phyloP scores from a whole-genome alignment of 495 filamentous ascomycete species.

The Lasiosphaeris hirsuta region DNA sequence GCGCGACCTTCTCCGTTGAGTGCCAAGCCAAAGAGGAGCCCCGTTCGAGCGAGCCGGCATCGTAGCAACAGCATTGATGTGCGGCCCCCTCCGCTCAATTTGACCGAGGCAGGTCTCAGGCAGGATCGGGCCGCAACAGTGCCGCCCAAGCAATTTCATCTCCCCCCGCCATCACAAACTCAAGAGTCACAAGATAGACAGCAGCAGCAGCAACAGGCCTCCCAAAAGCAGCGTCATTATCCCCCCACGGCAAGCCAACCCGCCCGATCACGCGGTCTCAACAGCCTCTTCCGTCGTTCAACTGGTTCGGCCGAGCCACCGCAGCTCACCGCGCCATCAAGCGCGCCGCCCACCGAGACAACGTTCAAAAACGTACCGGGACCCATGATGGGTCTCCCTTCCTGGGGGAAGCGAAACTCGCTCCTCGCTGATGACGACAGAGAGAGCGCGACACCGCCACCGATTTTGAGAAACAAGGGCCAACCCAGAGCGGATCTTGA shows the following conservation, averaged over 20 bases:
- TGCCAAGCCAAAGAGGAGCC: slow-evolving; percentile 28
- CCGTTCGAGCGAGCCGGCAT: slow-evolving; percentile 18
- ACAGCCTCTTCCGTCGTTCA: slow-evolving; percentile 41
- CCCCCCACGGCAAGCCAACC: slow-evolving; percentile 41
- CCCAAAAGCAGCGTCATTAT: slow-evolving; percentile 42
- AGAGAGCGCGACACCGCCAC: slow-evolving; percentile 43
- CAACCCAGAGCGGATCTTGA: slow-evolving; percentile 18
- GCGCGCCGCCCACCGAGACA: slow-evolving; percentile 33
- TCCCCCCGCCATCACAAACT: slow-evolving; percentile 13
- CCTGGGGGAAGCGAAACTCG: slow-evolving; percentile 26
- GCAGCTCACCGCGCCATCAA: slow-evolving; percentile 20
- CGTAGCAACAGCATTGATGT: slow-evolving; percentile 42
- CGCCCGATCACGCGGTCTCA: slow-evolving; percentile 35
- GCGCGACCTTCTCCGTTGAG: slow-evolving; percentile 17
- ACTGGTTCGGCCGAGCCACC: slow-evolving; percentile 23
- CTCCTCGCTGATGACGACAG: slow-evolving; percentile 27
- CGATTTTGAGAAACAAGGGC: slow-evolving; percentile 40
- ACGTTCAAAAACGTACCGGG: slow-evolving; percentile 26
- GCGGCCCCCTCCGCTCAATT: slow-evolving; percentile 8
- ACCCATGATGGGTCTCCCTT: slow-evolving; percentile 27
- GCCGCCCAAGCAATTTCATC: slow-evolving; percentile 26
- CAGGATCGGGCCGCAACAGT: slow-evolving; percentile 30
- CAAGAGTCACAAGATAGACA: background rate
- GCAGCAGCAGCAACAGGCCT: slow-evolving; percentile 13
- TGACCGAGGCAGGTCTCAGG: slow-evolving; percentile 13